Evolutionary conservation across 768 basidiomycete species (phyloP), one percentile per base, ranked within the genome.

Genomic region (Suillus discolor): DNA sequence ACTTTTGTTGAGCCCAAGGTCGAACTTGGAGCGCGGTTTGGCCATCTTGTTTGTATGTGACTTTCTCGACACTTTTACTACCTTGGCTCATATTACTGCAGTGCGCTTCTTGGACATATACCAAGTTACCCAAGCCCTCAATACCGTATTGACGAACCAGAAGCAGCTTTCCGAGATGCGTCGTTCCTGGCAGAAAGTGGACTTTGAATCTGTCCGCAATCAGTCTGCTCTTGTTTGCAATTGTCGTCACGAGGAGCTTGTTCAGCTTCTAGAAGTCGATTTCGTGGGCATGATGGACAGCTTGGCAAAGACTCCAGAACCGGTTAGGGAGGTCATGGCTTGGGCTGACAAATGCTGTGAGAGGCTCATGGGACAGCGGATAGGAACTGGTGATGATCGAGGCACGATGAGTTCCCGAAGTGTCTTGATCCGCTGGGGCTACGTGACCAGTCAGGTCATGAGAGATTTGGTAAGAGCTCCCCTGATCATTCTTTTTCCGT

Each of bases 271-370:
- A 57, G 93, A 95, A 74, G 89, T 92, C 63, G 92, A 95, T 75
- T 94, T 94, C 74, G 89, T 92, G 25, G 75, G 79, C n/a, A 78
- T 95, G 77, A 78, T 95, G 79, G 92, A 94, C 47, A 82, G 84
- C 65, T 80, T 93, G 42, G 72, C 83, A 41, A 90, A 92, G 79
- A 92, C 85, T 73, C 83, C 76, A 57, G 92, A 94, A 68, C 93
- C 93, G 16, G 93, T 94, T 49, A 82, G 90, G 71, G 92, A 94
- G 72, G 87, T 96, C 64, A 94, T 94, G 91, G 82, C 87, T 5
- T 94, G 94, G 93, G 93, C 93, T 25, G 94, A 96, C 75, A 93
- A 93, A 74, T 94, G 93, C 75, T 92, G 91, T 67, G 93, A 94
- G 72, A 80, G 89, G 67, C 79, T 95, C 67, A 93, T 95, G 89